Conservation (phyloP, 2,329 filamentous ascomycete species). For the Phyllosticta capitalensis region DNA sequence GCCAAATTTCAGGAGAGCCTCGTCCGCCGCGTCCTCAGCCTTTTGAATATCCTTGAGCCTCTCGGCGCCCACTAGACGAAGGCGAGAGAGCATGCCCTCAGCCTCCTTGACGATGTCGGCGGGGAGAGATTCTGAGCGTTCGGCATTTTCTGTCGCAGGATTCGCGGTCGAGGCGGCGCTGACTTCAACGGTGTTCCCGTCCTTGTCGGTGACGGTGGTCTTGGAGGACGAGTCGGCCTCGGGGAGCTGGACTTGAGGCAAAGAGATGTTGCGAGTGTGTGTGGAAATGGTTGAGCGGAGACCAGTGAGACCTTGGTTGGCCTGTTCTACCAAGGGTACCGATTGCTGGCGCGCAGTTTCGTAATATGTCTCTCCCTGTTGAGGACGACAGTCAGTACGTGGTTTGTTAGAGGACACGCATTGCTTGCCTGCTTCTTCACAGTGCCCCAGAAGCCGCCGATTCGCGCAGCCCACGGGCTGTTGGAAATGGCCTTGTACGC, state of each 20-base stretch:
- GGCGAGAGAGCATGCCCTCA: conserved; percentile 61
- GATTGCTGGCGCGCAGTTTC: conserved; percentile 78
- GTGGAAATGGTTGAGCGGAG: conserved; percentile 45
- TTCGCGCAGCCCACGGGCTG: conserved; percentile 80
- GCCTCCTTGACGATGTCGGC: conserved; percentile 46
- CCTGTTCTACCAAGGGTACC: conserved; percentile 67
- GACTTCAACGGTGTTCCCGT: conserved; percentile 13
- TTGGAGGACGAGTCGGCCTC: conserved; percentile 17
- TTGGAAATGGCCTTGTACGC: conserved; percentile 88
- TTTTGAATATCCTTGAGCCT: conserved; percentile 80
- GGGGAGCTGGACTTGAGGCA: conserved; percentile 13
- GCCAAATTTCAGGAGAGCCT: conserved; percentile 86
- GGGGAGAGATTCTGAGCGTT: conserved; percentile 36
- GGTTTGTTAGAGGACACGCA: not conserved
- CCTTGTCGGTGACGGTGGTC: conserved; percentile 18
- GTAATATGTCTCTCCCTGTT: conserved; percentile 73
- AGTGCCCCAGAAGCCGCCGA: conserved; percentile 81
- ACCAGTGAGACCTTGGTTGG: conserved; percentile 67
- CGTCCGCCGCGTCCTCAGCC: conserved; percentile 92
- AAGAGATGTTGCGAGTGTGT: conserved; percentile 59
- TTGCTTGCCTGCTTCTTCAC: conserved; percentile 78
- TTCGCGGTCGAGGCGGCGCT: conserved; percentile 11
- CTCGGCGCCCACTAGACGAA: conserved; percentile 69
- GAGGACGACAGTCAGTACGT: not conserved
- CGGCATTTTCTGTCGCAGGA: conserved; percentile 23